Evolutionary conservation across 768 basidiomycete genomes (phyloP), one percentile per base, ranked within the genome.

Genomic region (Gyrodon lividus): DNA sequence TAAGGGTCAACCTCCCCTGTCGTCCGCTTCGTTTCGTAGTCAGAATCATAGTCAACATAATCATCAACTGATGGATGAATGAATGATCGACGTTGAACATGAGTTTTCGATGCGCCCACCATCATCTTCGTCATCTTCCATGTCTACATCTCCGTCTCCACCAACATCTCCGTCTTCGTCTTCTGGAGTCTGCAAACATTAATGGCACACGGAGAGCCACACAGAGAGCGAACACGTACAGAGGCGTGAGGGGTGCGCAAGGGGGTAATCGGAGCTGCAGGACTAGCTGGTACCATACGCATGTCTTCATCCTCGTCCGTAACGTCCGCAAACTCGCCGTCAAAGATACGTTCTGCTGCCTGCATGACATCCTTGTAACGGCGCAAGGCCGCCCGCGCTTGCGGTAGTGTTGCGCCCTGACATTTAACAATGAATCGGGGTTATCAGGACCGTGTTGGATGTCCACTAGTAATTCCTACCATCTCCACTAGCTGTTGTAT

Each of bases 331-430:
- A 90, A 93, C 57, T 86, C 83, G 12, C 94, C 94, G 55, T 89
- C 86, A 54, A 92, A 89, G 53, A 92, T 83, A 41, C 78, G 78
- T 67, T 92, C 92, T 2, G 93, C 92, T 13, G 94, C 94, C 63
- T 89, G 78, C 89, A 92, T 91, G 31, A 94, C 92, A 76, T 98
- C 93, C 55, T 83, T 89, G 65, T 88, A 80, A 61, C 84, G 83
- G 55, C 77, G 80, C 63, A 97, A 70, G 16, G 94, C 94, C 26
- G 87, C 89, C 59, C 81, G 81, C 35, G 95, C 94, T 72, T 94
- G 89, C 12, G 83, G 81, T 10, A 71, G 66, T 0, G 87, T 89
- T 26, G 92, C 92, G 59, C 94, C 94, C 94, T 95, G 51, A 34
- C 49, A 13, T 19, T 52, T 14, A 26, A 20, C 37, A 43, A 40